A percentile compares a stretch with the other conserved stretches of the same genome.
phyloP scores from a whole-genome alignment of 2,329 filamentous ascomycete species.

The Colletotrichum godetiae region DNA sequence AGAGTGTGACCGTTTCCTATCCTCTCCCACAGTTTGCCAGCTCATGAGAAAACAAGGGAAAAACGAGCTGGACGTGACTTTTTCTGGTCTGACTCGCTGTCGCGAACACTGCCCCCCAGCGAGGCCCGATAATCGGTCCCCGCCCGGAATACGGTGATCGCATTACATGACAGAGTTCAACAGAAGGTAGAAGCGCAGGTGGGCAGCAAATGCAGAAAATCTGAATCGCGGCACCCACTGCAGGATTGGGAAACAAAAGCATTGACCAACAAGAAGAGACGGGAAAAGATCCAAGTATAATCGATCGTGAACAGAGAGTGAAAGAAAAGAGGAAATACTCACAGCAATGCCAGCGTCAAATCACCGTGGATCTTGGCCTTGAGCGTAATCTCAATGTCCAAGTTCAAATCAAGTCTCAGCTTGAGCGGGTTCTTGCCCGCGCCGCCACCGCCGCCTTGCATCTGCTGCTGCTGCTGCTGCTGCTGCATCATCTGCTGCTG shows the following conservation, averaged over 20 bases:
- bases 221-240: neutral
- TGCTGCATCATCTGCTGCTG: slow-evolving; percentile 41
- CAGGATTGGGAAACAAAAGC: neutral
- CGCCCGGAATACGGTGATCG: neutral
- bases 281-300: neutral
- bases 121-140: neutral
- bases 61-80: neutral
- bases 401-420: slow-evolving; percentile 67
- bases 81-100: slow-evolving; percentile 4
- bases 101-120: neutral
- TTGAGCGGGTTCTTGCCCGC: slow-evolving; percentile 39
- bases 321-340: slow-evolving; percentile 42
- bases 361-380: slow-evolving; percentile 90
- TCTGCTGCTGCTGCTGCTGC: slow-evolving; percentile 41
- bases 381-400: slow-evolving; percentile 86
- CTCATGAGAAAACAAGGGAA: neutral
- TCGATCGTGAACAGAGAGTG: too few species aligned
- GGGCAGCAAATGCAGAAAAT: slow-evolving; percentile 7
- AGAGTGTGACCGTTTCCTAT: neutral
- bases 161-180: neutral
- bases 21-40: neutral
- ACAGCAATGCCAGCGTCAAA: slow-evolving; percentile 80
- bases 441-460: slow-evolving; percentile 40
- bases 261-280: neutral
- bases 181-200: neutral